Evolutionary conservation across 108 stramenopile genomes (phyloP).

Genomic region (Epithemia pelagica): DNA sequence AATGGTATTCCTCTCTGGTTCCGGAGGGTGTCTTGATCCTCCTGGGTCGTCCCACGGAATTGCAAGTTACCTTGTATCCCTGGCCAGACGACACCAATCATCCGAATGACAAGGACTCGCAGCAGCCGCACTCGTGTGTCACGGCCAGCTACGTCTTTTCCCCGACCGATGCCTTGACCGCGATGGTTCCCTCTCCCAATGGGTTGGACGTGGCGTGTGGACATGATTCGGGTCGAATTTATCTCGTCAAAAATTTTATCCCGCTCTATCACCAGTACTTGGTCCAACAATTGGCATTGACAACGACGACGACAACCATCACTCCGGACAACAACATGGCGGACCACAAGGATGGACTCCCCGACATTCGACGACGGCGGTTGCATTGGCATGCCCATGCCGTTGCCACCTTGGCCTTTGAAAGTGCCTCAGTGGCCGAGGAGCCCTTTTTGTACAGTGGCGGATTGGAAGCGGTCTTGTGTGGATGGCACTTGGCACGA

Average conservation of each 20-base stretch:
- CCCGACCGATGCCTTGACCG: constrained; percentile 21
- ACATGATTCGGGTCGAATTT: constrained; percentile 42
- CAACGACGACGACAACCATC: constrained; percentile 7
- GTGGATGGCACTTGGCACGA: constrained; percentile 67
- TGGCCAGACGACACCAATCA: neutral
- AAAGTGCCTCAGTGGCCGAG: constrained; percentile 16
- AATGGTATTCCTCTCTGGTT: neutral
- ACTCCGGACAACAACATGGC: constrained; percentile 45
- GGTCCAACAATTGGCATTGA: constrained; percentile 2
- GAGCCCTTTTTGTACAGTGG: constrained; percentile 58
- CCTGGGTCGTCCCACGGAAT: neutral
- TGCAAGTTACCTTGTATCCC: neutral
- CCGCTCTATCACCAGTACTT: constrained; percentile 32
- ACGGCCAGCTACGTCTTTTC: neutral
- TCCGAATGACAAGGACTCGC: too few relatives aligned
- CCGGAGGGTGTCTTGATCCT: neutral
- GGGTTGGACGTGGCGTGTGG: constrained; percentile 41
- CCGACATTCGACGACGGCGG: constrained; percentile 9
- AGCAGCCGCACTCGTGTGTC: constrained; percentile 2
- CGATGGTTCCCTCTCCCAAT: constrained; percentile 20
- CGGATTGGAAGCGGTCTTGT: constrained; percentile 70
- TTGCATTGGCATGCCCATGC: constrained; percentile 83
- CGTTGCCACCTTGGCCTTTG: constrained; percentile 43
- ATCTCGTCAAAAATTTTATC: constrained; percentile 44
- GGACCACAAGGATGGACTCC: neutral